These are phyloP conservation scores for Fraxinus cuspidata DNA, from an alignment of 257 asterid species.

Conservation along the genomic window DNA sequence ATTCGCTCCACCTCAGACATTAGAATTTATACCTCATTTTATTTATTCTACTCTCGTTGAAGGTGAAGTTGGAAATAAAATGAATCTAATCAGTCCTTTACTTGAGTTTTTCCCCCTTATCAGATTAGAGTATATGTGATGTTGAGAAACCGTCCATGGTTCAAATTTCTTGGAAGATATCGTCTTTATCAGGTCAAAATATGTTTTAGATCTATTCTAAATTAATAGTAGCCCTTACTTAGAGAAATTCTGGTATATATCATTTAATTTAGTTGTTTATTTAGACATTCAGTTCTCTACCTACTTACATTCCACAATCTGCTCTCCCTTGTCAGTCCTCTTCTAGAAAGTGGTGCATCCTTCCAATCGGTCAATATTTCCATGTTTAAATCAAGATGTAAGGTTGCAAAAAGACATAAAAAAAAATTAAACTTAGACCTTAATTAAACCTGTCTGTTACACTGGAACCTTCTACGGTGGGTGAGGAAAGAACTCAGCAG, in stretches of 20 bases:
- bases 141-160: background rate
- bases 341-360: background rate
- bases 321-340: background rate
- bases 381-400: background rate
- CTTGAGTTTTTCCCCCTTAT: background rate
- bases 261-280: no score
- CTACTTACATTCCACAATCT: background rate
- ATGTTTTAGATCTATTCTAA: background rate
- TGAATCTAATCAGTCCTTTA: background rate
- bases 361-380: background rate
- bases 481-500: background rate
- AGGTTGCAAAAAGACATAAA: background rate
- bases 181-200: background rate
- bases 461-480: background rate
- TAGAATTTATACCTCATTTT: background rate
- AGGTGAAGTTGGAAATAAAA: background rate
- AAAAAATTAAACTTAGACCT: background rate
- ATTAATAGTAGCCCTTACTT: background rate
- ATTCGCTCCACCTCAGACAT: background rate
- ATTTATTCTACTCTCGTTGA: background rate
- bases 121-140: background rate
- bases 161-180: background rate
- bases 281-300: background rate
- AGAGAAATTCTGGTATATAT: background rate
- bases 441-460: background rate